phyloP scores from a whole-genome alignment of 768 basidiomycete species.

The Russula ochroleuca region DNA sequence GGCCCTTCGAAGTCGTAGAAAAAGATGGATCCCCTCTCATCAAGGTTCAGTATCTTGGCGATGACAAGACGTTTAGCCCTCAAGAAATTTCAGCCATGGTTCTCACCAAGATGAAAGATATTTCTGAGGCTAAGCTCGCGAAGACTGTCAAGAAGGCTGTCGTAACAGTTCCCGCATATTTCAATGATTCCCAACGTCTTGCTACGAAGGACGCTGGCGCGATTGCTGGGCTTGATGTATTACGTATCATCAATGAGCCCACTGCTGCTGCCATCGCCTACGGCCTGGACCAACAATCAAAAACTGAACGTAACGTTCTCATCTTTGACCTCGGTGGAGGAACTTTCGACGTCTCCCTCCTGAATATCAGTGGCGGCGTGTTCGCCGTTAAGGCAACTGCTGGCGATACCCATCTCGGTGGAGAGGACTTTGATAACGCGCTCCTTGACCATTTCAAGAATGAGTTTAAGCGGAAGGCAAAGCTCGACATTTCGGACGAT shows the following conservation, averaged over 20 bases:
- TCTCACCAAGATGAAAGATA: constrained; percentile 99
- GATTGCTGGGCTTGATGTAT: constrained; percentile 96
- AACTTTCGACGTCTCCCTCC: constrained; percentile 99
- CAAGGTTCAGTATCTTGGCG: constrained; percentile 91
- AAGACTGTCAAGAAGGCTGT: constrained; percentile 99
- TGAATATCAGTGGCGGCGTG: constrained; percentile 97
- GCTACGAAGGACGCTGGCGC: constrained; percentile 99
- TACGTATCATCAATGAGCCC: constrained; percentile 99
- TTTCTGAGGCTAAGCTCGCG: constrained; percentile 97
- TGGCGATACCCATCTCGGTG: constrained; percentile 98
- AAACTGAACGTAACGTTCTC: constrained; percentile 94
- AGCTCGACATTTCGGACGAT: constrained; percentile 95
- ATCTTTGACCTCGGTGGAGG: constrained; percentile 99
- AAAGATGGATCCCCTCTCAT: constrained; percentile 96
- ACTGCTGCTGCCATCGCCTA: constrained; percentile 99
- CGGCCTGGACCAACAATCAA: constrained; percentile 93
- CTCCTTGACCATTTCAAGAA: constrained; percentile 98
- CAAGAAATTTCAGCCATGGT: constrained; percentile 99
- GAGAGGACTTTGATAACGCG: constrained; percentile 99
- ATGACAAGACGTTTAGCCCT: constrained; percentile 94
- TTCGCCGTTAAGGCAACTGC: constrained; percentile 99
- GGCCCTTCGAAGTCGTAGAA: constrained; percentile 96
- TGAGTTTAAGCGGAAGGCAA: constrained; percentile 97
- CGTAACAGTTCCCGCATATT: constrained; percentile 98
- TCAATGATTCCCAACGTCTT: constrained; percentile 99